Evolutionary conservation across 2,329 filamentous ascomycete species (phyloP).

Genomic region (Neonectria faginata): DNA sequence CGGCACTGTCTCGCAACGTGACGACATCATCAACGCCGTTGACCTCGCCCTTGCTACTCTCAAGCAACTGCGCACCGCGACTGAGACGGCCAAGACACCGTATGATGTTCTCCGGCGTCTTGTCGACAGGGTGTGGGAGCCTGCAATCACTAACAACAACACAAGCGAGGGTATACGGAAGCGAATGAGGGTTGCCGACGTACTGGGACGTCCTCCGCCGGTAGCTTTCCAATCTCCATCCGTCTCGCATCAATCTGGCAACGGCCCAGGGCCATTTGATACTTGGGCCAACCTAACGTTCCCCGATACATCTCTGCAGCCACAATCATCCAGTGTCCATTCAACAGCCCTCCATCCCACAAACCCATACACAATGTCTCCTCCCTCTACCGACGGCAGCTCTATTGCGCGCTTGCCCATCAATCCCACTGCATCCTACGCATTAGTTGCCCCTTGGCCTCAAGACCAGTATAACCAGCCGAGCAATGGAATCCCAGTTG

Average conservation of each 20-base stretch:
- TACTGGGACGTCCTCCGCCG: not conserved
- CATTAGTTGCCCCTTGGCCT: not conserved
- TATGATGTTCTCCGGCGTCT: constrained; percentile 49
- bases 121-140: constrained; percentile 30
- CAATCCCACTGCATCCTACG: not conserved
- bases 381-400: not conserved
- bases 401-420: not conserved
- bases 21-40: constrained; percentile 56
- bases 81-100: constrained; percentile 49
- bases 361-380: not conserved
- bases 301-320: not conserved
- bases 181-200: not conserved
- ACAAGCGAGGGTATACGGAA: not conserved
- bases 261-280: not conserved
- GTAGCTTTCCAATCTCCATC: not conserved
- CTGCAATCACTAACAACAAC: not conserved
- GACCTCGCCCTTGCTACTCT: constrained; percentile 51
- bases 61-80: constrained; percentile 45
- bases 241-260: not conserved
- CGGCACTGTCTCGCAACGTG: constrained; percentile 53
- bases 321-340: not conserved
- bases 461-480: constrained; percentile 2
- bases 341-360: not conserved
- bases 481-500: not conserved
- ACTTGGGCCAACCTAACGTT: constrained; percentile 1